A percentile compares a stretch with the other conserved stretches of the same genome.
phyloP scores from a whole-genome alignment of 768 basidiomycete species.

The Cyclocybe aegerita region DNA sequence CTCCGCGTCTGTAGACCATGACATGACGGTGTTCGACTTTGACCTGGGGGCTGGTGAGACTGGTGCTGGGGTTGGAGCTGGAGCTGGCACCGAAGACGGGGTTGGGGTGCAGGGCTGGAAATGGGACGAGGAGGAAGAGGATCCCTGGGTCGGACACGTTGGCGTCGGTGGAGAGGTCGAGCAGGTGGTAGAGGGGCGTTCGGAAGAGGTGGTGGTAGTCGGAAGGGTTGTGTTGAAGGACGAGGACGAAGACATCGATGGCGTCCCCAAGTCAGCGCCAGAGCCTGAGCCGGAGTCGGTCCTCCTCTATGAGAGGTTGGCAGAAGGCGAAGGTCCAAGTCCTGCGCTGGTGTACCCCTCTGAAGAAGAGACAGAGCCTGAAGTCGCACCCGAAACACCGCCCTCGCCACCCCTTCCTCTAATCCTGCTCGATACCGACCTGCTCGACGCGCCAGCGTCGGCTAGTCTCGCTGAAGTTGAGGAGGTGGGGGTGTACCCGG shows the following conservation, averaged over 20 bases:
- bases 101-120: too few species aligned
- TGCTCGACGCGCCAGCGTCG: neutral
- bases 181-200: neutral
- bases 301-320: neutral
- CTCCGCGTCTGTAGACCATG: too few species aligned
- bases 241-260: too few species aligned
- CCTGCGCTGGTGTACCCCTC: conserved; percentile 11
- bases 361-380: neutral
- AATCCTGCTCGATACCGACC: neutral
- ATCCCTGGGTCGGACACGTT: neutral
- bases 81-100: too few species aligned
- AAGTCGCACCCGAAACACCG: neutral
- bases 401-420: conserved; percentile 1
- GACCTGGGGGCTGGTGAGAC: too few species aligned
- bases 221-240: conserved; percentile 2
- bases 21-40: too few species aligned
- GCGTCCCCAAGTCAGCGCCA: neutral
- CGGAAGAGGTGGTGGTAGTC: neutral
- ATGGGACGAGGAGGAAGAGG: conserved; percentile 8
- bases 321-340: conserved; percentile 14
- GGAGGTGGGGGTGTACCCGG: conserved; percentile 23
- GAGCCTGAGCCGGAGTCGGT: neutral
- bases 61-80: too few species aligned
- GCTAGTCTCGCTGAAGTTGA: neutral
- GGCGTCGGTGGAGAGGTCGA: neutral